Conservation (phyloP, 2,329 filamentous ascomycete species). For the Davidsoniella eucalypti region DNA sequence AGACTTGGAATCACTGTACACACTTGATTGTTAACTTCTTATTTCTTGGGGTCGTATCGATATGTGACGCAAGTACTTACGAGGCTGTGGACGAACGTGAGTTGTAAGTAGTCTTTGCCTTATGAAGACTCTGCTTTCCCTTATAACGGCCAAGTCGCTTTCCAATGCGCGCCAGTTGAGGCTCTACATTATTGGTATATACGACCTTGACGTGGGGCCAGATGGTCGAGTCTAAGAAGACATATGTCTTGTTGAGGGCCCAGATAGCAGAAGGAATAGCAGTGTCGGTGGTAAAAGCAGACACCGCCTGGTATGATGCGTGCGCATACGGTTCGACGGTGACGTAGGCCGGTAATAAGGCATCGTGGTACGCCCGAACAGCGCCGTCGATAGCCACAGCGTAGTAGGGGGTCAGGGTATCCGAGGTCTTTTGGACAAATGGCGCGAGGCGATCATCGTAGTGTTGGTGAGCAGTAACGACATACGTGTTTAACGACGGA, state of each 20-base stretch:
- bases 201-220: conserved; percentile 68
- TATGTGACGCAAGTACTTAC: conserved; percentile 13
- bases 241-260: conserved; percentile 50
- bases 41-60: neutral
- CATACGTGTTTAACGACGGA: conserved; percentile 54
- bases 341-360: conserved; percentile 60
- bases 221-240: conserved; percentile 58
- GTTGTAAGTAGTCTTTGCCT: conserved; percentile 18
- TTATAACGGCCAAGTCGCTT: conserved; percentile 68
- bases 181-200: conserved; percentile 86
- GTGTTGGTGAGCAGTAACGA: conserved; percentile 40
- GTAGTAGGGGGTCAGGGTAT: conserved; percentile 54
- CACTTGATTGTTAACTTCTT: neutral
- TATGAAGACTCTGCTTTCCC: conserved; percentile 24
- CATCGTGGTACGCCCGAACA: conserved; percentile 51
- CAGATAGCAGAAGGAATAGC: conserved; percentile 57
- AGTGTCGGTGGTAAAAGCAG: conserved; percentile 50
- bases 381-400: conserved; percentile 45
- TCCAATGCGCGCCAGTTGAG: conserved; percentile 81
- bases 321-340: conserved; percentile 57
- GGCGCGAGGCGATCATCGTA: conserved; percentile 61
- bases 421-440: conserved; percentile 47
- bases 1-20: conserved; percentile 3
- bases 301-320: conserved; percentile 49
- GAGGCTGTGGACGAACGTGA: conserved; percentile 15